These are phyloP conservation scores for Rosa persica DNA, from an alignment of 306 rosid genomes.

Conservation along the genomic window DNA sequence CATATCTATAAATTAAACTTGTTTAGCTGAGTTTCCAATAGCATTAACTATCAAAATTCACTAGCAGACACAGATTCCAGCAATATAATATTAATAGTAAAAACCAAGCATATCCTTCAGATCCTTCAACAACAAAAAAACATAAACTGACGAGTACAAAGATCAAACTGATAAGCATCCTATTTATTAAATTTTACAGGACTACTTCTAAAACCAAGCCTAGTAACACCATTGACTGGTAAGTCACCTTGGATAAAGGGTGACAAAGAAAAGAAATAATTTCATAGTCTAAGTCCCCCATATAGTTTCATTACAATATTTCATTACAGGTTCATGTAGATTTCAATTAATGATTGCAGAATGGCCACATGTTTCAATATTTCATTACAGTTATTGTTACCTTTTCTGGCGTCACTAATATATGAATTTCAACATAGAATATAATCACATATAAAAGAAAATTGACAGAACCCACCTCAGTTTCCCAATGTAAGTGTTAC, in stretches of 20 bases:
- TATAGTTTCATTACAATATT: neutral
- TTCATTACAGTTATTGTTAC: neutral
- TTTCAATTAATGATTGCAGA: neutral
- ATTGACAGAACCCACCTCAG: slow-evolving; percentile 51
- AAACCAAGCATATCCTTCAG: neutral
- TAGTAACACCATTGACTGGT: too few relatives aligned
- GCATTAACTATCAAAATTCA: neutral
- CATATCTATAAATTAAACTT: neutral
- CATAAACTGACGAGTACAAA: neutral
- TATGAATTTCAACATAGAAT: neutral
- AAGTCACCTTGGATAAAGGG: neutral
- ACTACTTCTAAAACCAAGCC: too few relatives aligned
- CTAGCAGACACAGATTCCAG: neutral
- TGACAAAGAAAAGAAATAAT: too few relatives aligned
- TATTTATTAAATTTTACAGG: too few relatives aligned
- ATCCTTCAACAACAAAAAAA: too few relatives aligned
- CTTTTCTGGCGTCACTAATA: neutral
- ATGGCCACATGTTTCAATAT: neutral
- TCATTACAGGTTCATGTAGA: neutral
- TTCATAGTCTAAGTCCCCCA: neutral
- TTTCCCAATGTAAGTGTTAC: slow-evolving; percentile 81
- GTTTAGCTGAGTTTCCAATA: neutral
- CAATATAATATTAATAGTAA: neutral
- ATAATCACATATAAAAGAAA: neutral
- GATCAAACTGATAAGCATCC: too few relatives aligned